Evolutionary conservation across 2,329 filamentous ascomycete genomes (phyloP).

Genomic region (Nothophaeocryptopus gaeumannii): DNA sequence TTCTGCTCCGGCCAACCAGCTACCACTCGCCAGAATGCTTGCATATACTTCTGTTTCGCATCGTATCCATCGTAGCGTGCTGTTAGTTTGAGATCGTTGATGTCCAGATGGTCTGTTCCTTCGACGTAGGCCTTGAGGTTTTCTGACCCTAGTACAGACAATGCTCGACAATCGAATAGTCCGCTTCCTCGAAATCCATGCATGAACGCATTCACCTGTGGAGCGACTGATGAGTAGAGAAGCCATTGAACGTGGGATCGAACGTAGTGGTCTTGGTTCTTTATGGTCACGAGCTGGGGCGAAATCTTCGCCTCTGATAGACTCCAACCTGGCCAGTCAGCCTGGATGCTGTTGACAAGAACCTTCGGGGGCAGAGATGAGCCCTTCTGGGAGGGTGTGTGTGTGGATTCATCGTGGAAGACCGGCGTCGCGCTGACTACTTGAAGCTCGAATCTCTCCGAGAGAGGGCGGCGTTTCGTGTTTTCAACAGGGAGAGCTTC

Average conservation of each 20-base stretch:
- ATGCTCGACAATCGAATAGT: constrained; percentile 19
- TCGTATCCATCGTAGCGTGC: constrained; percentile 81
- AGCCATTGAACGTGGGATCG: constrained; percentile 82
- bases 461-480: neutral
- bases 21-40: constrained; percentile 82
- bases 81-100: constrained; percentile 66
- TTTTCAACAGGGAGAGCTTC: constrained; percentile 37
- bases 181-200: constrained; percentile 62
- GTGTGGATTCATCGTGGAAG: neutral
- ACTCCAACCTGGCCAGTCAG: constrained; percentile 56
- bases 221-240: constrained; percentile 70
- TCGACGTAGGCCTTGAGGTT: constrained; percentile 77
- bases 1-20: constrained; percentile 64
- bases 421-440: constrained; percentile 5
- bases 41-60: constrained; percentile 64
- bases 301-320: constrained; percentile 29
- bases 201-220: constrained; percentile 77
- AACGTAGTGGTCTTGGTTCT: constrained; percentile 75
- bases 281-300: constrained; percentile 74
- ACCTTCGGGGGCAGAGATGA: neutral
- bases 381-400: neutral
- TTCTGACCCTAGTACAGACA: constrained; percentile 61
- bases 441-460: neutral
- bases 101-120: constrained; percentile 76
- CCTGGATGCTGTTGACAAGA: neutral